Conservation (phyloP, 2,329 filamentous ascomycete genomes). For the Chaetomiaceae sp. region DNA sequence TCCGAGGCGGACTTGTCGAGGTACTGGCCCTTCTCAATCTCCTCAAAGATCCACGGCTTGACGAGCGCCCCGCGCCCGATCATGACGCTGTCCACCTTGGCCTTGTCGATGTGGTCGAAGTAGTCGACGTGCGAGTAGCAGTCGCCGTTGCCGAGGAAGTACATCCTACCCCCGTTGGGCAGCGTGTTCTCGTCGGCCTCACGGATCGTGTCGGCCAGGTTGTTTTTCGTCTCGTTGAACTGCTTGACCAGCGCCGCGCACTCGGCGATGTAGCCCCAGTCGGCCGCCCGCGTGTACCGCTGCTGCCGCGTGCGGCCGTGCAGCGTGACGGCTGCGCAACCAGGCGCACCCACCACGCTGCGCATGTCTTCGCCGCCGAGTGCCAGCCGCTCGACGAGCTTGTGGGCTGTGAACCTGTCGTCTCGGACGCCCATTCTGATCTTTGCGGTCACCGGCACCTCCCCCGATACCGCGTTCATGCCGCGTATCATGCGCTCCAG, state of each 20-base stretch:
- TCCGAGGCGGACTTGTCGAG: slow-evolving; percentile 91
- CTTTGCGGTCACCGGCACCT: slow-evolving; percentile 90
- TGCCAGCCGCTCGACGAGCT: slow-evolving; percentile 76
- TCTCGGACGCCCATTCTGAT: slow-evolving; percentile 88
- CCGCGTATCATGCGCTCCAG: slow-evolving; percentile 91
- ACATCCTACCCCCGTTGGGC: slow-evolving; percentile 68
- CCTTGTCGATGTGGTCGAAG: slow-evolving; percentile 67
- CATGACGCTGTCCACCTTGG: slow-evolving; percentile 91
- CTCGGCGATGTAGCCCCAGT: slow-evolving; percentile 92
- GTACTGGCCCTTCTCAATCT: slow-evolving; percentile 87
- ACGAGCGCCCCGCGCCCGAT: slow-evolving; percentile 91
- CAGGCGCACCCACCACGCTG: slow-evolving; percentile 67
- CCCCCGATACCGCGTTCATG: slow-evolving; percentile 90
- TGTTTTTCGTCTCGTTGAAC: slow-evolving; percentile 66
- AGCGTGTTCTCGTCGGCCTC: slow-evolving; percentile 74
- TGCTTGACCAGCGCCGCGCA: slow-evolving; percentile 79
- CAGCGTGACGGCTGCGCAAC: slow-evolving; percentile 90
- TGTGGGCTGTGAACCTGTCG: slow-evolving; percentile 71
- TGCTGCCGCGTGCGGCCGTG: slow-evolving; percentile 93
- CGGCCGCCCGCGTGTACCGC: slow-evolving; percentile 85
- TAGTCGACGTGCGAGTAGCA: slow-evolving; percentile 93
- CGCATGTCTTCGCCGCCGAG: slow-evolving; percentile 72
- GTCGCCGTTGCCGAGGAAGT: slow-evolving; percentile 95
- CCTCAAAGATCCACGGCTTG: slow-evolving; percentile 98
- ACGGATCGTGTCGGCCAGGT: slow-evolving; percentile 67